These are phyloP conservation scores for Agrocybe praecox DNA, from an alignment of 768 basidiomycete genomes.

Conservation along the genomic window DNA sequence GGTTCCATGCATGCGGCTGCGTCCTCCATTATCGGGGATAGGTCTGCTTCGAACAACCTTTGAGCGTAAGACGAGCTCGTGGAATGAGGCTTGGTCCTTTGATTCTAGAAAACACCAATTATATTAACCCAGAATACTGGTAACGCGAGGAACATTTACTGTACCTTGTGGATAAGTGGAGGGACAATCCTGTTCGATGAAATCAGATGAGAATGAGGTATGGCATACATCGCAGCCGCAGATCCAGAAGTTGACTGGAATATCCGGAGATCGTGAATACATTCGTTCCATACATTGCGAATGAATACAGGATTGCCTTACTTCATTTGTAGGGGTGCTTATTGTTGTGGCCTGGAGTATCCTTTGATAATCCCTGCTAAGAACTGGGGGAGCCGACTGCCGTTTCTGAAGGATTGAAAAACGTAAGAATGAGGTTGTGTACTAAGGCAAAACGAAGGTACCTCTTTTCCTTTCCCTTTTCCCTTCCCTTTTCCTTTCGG, in stretches of 20 bases:
- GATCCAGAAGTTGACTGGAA: neutral
- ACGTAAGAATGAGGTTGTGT: too few species aligned
- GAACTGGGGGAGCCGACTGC: neutral
- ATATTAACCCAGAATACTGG: neutral
- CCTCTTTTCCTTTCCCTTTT: neutral
- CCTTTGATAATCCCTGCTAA: neutral
- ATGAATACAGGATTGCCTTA: neutral
- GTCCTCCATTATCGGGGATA: constrained; percentile 41
- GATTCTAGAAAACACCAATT: constrained; percentile 3
- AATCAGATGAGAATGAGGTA: neutral
- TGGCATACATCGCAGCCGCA: neutral
- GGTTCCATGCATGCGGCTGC: constrained; percentile 21
- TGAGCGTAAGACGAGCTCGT: constrained; percentile 17
- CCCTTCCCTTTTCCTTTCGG: neutral
- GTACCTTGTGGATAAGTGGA: neutral
- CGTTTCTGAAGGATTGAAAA: neutral
- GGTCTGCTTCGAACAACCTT: constrained; percentile 30
- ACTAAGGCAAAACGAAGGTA: too few species aligned
- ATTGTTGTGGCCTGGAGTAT: neutral
- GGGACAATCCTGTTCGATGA: neutral
- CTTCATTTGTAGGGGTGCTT: neutral
- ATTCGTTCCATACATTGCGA: too few species aligned
- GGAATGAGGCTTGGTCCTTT: constrained; percentile 9
- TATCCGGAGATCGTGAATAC: neutral
- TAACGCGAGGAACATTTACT: neutral